Conservation (phyloP, 768 basidiomycete species). For the Solioccasus polychromus region DNA sequence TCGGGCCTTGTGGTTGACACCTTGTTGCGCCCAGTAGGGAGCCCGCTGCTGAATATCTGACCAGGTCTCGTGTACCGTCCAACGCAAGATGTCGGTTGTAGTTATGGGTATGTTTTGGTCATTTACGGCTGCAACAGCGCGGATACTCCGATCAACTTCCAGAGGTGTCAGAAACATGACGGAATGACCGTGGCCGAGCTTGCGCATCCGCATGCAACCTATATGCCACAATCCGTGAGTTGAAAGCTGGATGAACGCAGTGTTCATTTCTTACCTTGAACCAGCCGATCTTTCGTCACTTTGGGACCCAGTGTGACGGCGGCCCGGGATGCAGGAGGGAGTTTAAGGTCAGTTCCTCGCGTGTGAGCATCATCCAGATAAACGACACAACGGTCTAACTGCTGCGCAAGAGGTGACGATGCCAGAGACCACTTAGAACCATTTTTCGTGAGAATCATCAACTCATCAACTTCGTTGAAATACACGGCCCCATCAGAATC, state of each 20-base stretch:
- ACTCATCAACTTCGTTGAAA: conserved; percentile 11
- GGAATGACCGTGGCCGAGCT: neutral
- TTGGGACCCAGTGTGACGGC: conserved; percentile 32
- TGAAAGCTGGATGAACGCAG: neutral
- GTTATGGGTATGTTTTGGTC: neutral
- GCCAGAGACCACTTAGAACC: conserved; percentile 33
- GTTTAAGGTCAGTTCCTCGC: conserved; percentile 46
- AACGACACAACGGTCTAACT: conserved; percentile 41
- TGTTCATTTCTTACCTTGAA: conserved; percentile 44
- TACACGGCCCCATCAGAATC: conserved; percentile 1
- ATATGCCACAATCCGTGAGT: neutral
- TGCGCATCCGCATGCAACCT: neutral
- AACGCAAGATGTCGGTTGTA: neutral
- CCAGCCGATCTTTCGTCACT: conserved; percentile 45
- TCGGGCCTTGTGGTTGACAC: no score
- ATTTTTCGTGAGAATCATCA: conserved; percentile 34
- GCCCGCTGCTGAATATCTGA: conserved; percentile 9
- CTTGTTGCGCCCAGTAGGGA: neutral
- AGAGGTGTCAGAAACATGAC: conserved; percentile 42
- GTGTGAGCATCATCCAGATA: conserved; percentile 52
- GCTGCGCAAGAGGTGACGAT: conserved; percentile 38
- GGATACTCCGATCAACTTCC: conserved; percentile 38
- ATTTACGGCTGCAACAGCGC: neutral
- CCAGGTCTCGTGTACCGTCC: conserved; percentile 25
- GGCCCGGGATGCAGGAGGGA: conserved; percentile 34